phyloP scores from a whole-genome alignment of 2,329 filamentous ascomycete genomes.

The Fusarium phyllophilum region DNA sequence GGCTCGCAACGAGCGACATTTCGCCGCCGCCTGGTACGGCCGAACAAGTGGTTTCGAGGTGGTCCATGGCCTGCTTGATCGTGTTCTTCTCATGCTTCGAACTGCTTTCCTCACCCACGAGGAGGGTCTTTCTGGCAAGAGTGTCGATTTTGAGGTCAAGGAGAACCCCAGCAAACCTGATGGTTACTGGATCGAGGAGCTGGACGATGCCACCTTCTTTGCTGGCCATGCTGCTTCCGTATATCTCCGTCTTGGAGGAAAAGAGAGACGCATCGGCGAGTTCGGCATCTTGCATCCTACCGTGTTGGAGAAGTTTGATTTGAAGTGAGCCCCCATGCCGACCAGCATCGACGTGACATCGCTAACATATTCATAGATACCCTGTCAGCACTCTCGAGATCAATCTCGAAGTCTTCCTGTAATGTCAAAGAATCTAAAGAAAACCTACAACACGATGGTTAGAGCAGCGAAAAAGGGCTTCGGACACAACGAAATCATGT shows the following conservation, averaged over 20 bases:
- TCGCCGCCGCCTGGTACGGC: slow-evolving; percentile 94
- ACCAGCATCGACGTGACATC: neutral
- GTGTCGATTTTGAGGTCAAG: slow-evolving; percentile 62
- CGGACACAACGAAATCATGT: slow-evolving; percentile 27
- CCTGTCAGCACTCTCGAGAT: slow-evolving; percentile 94
- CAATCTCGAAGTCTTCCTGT: slow-evolving; percentile 94
- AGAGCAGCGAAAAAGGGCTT: slow-evolving; percentile 7
- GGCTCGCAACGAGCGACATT: slow-evolving; percentile 92
- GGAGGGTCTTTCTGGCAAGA: slow-evolving; percentile 68
- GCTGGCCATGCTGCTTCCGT: slow-evolving; percentile 88
- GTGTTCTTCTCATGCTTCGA: slow-evolving; percentile 91
- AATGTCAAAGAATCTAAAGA: slow-evolving; percentile 42
- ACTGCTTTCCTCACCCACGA: slow-evolving; percentile 82
- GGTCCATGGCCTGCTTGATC: slow-evolving; percentile 92
- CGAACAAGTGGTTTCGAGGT: slow-evolving; percentile 95
- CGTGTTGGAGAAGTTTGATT: slow-evolving; percentile 92
- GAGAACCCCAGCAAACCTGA: slow-evolving; percentile 68
- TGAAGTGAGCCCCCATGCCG: slow-evolving; percentile 67
- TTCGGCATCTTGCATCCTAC: slow-evolving; percentile 95
- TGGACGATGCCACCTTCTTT: slow-evolving; percentile 93
- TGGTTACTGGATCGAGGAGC: slow-evolving; percentile 94
- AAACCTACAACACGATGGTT: slow-evolving; percentile 19
- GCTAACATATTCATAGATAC: slow-evolving; percentile 64
- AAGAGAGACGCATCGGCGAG: slow-evolving; percentile 81
- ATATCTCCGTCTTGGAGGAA: slow-evolving; percentile 77